Percentiles rank a stretch among this genome's conserved stretches.
These are phyloP conservation scores for Ophiostoma populinum DNA, from an alignment of 2,329 filamentous ascomycete species.

Conservation along the genomic window DNA sequence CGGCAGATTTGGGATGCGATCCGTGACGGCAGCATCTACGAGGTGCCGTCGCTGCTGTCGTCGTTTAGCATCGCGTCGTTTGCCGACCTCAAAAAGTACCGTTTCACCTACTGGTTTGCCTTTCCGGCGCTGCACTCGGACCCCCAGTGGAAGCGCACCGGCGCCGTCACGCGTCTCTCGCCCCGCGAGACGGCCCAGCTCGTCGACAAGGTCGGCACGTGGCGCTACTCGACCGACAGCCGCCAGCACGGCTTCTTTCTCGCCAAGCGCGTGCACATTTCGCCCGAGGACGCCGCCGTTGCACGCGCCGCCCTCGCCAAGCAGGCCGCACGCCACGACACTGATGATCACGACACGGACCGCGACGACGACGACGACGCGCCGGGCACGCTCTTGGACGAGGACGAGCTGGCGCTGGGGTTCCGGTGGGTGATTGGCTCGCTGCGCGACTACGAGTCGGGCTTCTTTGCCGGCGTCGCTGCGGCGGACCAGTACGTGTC, in stretches of 20 bases:
- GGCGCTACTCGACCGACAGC: conserved; percentile 65
- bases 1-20: conserved; percentile 89
- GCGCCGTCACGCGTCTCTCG: conserved; percentile 37
- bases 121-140: conserved; percentile 88
- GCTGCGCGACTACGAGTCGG: conserved; percentile 62
- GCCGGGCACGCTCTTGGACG: conserved; percentile 28
- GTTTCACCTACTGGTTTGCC: conserved; percentile 95
- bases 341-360: not conserved
- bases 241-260: conserved; percentile 91
- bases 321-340: too few relatives aligned
- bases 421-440: conserved; percentile 65
- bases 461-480: conserved; percentile 62
- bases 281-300: conserved; percentile 16
- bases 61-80: conserved; percentile 84
- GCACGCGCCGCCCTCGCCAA: conserved; percentile 16
- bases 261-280: conserved; percentile 51
- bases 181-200: conserved; percentile 58
- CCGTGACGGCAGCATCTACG: conserved; percentile 89
- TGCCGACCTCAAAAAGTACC: conserved; percentile 93
- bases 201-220: conserved; percentile 71
- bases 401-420: conserved; percentile 34
- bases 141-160: conserved; percentile 56
- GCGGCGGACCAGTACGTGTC: conserved; percentile 66
- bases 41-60: conserved; percentile 75
- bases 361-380: conserved; percentile 18